Evolutionary conservation across 2,329 filamentous ascomycete species (phyloP).

Genomic region (Tricladium varicosporioides): DNA sequence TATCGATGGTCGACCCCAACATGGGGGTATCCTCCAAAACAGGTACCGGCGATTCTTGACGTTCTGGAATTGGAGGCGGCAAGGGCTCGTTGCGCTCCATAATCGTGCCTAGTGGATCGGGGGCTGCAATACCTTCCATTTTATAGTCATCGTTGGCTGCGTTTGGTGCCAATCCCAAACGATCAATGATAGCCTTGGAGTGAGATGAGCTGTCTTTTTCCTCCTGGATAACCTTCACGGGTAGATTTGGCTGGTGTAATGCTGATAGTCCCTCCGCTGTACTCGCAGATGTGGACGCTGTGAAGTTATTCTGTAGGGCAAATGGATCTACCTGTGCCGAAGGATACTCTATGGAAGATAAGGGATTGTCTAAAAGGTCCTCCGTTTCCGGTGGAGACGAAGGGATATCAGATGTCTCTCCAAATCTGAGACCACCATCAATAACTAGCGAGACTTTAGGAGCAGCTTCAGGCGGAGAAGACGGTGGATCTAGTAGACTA

Average conservation of each 20-base stretch:
- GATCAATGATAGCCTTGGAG: too few species aligned
- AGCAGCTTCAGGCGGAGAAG: conserved; percentile 52
- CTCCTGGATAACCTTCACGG: too few species aligned
- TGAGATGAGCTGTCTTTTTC: too few species aligned
- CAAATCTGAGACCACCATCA: not conserved
- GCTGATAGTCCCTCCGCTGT: not conserved
- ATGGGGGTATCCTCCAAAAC: not conserved
- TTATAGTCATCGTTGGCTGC: too few species aligned
- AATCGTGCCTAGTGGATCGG: too few species aligned
- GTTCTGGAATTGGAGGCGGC: too few species aligned
- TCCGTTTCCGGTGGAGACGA: conserved; percentile 24
- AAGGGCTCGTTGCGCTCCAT: too few species aligned
- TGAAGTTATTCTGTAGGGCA: conserved; percentile 9
- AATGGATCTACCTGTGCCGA: conserved; percentile 26
- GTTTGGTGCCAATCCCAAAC: too few species aligned
- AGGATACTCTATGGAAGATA: conserved; percentile 11
- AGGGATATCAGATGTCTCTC: conserved; percentile 11
- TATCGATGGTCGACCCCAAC: not conserved
- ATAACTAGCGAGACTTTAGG: not conserved
- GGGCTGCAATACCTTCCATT: too few species aligned
- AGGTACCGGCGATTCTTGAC: too few species aligned
- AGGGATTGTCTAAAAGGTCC: not conserved
- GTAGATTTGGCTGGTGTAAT: too few species aligned
- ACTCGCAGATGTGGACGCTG: conserved; percentile 20
- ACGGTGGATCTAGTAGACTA: conserved; percentile 53